Base-by-base conservation (phyloP, 2,329 filamentous ascomycete species). In the Fonsecaea nubica region DNA sequence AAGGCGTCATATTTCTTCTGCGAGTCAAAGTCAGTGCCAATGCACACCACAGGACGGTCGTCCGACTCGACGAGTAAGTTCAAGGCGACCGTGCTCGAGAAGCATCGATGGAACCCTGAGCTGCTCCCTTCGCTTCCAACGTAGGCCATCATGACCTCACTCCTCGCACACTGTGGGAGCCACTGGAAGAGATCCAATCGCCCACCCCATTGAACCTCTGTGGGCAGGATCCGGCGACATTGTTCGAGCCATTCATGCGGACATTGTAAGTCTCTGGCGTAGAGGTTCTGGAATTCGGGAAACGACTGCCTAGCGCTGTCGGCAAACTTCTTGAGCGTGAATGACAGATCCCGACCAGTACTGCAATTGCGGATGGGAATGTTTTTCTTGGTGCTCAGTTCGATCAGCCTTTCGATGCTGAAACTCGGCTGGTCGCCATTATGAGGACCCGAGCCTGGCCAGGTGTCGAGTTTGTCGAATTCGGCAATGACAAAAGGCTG, bases 71-170 rank as follows among this genome's bases (percentile, higher is more conserved):
- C 67, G 13, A 78, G 59, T 35, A 78, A 71, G 59, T 77, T 77
- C 30, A 77, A 67, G 10, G 77, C 76, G 52, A 77, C 74, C 0
- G 77, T 77, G 62, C 74, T 77, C 21, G 76, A 78, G 55, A 78
- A 77, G 63, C 77, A 78, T 62, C 76, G 73, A 60, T 78, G 76
- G 55, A 78, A 77, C 6, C 76, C 76, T 18, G 75, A 77, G 55
- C 76, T 76, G 58, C 62, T 67, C 15, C 73, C 75, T 63, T 75
- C 72, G 52, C 75, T 76, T 2, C 77, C 77, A 38, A 77, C 73
- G 69, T 78, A 77, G 32, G 75, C 76, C 77, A 78, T 77, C 72
- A 78, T 74, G 30, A 78, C 77, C 60, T 78, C 77, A 58, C 76
- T 76, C 7, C 74, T 62, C 9, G 74, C 75, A 55, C 75, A 76